phyloP scores from a whole-genome alignment of 2,329 filamentous ascomycete species.

The Fusarium acutatum region DNA sequence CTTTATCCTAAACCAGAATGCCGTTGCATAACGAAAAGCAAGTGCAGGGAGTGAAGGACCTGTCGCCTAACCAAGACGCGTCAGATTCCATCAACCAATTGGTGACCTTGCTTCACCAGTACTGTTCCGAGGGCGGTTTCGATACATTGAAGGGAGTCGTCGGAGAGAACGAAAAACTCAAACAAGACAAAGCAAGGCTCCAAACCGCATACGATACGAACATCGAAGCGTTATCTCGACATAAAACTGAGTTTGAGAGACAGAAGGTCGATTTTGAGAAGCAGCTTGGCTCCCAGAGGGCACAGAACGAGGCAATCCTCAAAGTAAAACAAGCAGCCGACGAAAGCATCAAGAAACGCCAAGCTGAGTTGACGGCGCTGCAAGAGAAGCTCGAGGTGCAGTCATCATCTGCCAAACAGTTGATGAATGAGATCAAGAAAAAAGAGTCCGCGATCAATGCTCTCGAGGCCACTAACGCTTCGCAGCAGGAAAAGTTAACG shows the following conservation, averaged over 20 bases:
- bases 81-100: not conserved
- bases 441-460: not conserved
- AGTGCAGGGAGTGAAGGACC: not conserved
- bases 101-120: not conserved
- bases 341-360: not conserved
- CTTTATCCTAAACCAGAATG: not conserved
- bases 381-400: not conserved
- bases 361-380: not conserved
- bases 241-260: not conserved
- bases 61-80: not conserved
- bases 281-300: not conserved
- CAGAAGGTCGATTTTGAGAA: not conserved
- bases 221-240: not conserved
- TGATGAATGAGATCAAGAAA: not conserved
- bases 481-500: accelerated
- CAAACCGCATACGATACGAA: not conserved
- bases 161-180: not conserved
- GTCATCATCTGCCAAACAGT: not conserved
- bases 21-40: not conserved
- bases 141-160: not conserved
- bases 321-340: not conserved
- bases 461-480: not conserved
- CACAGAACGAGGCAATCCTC: not conserved
- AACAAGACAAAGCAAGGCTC: not conserved
- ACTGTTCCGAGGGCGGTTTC: not conserved